Base-by-base conservation (phyloP, 228 moss, liverwort and hornwort genomes). In the Sphagnum magellanicum region DNA sequence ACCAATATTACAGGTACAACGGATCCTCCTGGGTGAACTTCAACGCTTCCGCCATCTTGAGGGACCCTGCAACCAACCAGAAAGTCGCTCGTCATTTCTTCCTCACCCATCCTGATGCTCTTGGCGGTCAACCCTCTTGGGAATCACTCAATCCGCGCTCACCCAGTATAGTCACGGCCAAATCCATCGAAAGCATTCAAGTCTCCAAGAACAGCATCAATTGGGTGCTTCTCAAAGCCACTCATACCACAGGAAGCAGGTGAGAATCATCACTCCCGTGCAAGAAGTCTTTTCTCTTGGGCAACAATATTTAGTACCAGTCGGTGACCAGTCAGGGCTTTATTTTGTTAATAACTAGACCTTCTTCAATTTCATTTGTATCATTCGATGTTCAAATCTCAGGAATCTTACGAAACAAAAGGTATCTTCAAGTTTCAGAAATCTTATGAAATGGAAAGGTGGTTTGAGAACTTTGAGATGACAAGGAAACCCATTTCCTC, bases 1-100 rank as follows among this genome's bases (percentile, higher is more conserved):
- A 60, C 62, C 89, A 89, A 70, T 63, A 70, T 61, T 84, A 89
- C n/a, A 66, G 0, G 5, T 87, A 67, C 79, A 48, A 84, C 50
- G 84, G 81, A 64, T 69, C 73, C 1, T 3, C 53, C 4, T 89
- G 87, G 87, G 5, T 0, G 67, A 10, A 0, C 6, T 63, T 5
- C 67, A 80, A 78, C 48, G 89, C 79, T 0, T 61, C 64, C 1
- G 84, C 89, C 0, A 67, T 75, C 9, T 72, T 87, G 0, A 81
- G 61, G 66, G 16, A 87, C 63, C 9, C 8, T 55, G 8, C 4
- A 32, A 11, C 72, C 59, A 61, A 74, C n/a, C 59, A 66, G 16
- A 52, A 50, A 55, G 74, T 84, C 10, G 89, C 79, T 4, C 71
- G 16, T 12, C 89, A 87, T 79, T 81, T 72, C 65, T 86, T 16